Percentiles rank a stretch among this genome's conserved stretches.
Conservation (phyloP, 2,329 filamentous ascomycete species). For the Talaromyces sp. region DNA sequence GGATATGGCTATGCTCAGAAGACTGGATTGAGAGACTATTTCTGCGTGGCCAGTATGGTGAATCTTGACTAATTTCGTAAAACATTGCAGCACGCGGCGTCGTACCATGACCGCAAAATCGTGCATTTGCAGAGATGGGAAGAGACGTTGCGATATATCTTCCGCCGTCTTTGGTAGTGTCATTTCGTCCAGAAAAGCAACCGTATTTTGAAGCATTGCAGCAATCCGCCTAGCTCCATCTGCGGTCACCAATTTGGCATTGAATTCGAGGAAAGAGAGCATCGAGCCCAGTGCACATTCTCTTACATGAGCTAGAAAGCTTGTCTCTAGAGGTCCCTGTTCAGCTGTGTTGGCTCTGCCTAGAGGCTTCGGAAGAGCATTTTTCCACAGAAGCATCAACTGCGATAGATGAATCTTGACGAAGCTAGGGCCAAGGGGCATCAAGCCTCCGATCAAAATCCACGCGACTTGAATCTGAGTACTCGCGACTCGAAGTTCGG, state of each 20-base stretch:
- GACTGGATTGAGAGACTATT: constrained; percentile 81
- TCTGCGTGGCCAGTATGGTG: constrained; percentile 83
- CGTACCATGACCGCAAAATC: constrained; percentile 93
- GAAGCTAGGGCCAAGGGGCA: constrained; percentile 95
- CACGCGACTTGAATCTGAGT: constrained; percentile 97
- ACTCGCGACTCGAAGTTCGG: constrained; percentile 82
- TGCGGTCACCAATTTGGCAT: constrained; percentile 82
- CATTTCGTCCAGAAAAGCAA: constrained; percentile 79
- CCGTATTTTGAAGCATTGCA: constrained; percentile 91
- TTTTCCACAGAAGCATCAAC: constrained; percentile 91
- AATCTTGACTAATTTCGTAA: constrained; percentile 82
- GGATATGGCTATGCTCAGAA: constrained; percentile 82
- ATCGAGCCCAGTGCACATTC: constrained; percentile 93
- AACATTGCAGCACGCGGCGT: constrained; percentile 88
- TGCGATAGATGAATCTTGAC: constrained; percentile 98
- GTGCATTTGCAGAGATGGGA: constrained; percentile 79
- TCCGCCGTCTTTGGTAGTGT: constrained; percentile 81
- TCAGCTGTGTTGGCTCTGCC: constrained; percentile 85
- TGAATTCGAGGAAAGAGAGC: constrained; percentile 87
- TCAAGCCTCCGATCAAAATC: constrained; percentile 92
- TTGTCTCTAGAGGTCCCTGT: constrained; percentile 79
- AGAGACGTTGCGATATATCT: constrained; percentile 77
- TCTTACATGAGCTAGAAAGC: constrained; percentile 88
- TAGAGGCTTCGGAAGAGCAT: constrained; percentile 90
- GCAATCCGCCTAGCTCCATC: constrained; percentile 92